Base-by-base conservation (phyloP, 2,329 filamentous ascomycete species). In the Hypoxylon sp. region DNA sequence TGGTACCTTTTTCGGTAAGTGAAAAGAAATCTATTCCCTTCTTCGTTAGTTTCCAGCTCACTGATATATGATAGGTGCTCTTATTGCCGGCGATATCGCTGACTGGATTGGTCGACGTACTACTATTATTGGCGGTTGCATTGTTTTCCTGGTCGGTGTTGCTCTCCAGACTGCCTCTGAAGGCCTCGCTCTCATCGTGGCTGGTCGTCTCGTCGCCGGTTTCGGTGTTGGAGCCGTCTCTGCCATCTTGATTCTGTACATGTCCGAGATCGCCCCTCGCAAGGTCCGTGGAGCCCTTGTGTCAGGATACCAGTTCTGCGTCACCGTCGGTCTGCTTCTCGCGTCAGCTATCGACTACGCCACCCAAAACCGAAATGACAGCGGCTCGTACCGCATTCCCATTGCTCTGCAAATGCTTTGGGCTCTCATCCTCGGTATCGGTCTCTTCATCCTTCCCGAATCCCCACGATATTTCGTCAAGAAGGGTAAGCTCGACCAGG, bases 401-500 rank as follows among this genome's bases (percentile, higher is more conserved):
- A 94, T 97, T 74, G 88, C 81, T 54, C 84, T 97, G 57, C 94
- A 97, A 83, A 92, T 94, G 81, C 81, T 89, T 63, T 97, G 92
- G 91, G 93, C 92, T 53, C 26, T 94, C 44, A 91, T 97, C 71
- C 90, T 97, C 19, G 92, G 82, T 37, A 77, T 76, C 52, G 94
- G 94, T 76, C 87, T 97, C 29, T 80, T 94, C 72, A 80, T 93
- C 76, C 90, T 97, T 6, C 94, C 94, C 65, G 94, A 97, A 80
- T 95, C 93, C 0, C 94, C 94, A 54, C 91, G 94, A 77, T 97
- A 90, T 86, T 95, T 88, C 76, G 92, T 97, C 82, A 94, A 93
- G 85, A 91, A 90, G 80, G 91, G 91, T 62, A 83, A 89, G 68
- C 84, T 93, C 57, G 88, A 91, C 46, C 78, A 85, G 63, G 94